phyloP scores from a whole-genome alignment of 1,284 basidiomycete species.

The Inonotus hispidus region DNA sequence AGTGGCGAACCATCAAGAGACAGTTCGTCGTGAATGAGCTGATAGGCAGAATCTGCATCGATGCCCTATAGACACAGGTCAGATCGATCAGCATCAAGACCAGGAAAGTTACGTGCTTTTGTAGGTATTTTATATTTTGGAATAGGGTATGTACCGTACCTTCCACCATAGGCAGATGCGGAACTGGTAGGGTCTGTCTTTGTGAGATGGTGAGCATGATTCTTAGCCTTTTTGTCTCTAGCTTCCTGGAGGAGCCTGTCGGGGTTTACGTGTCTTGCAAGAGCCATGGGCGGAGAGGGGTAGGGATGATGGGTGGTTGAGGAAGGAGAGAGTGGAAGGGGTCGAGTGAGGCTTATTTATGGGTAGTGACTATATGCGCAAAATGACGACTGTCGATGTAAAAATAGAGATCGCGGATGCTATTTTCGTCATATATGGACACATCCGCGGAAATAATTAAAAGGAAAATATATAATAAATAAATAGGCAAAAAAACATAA shows the following conservation, averaged over 20 bases:
- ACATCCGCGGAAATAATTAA: neutral
- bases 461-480: neutral
- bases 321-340: neutral
- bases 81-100: neutral
- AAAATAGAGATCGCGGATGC: neutral
- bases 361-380: conserved; percentile 9
- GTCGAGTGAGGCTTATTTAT: too few species aligned
- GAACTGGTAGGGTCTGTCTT: conserved; percentile 30
- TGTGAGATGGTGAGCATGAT: conserved; percentile 34
- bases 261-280: conserved; percentile 62
- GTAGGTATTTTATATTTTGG: conserved; percentile 65
- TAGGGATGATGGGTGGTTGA: conserved; percentile 19
- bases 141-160: conserved; percentile 57
- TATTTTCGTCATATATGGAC: neutral
- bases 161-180: conserved; percentile 51
- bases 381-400: neutral
- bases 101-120: conserved; percentile 34
- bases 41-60: conserved; percentile 58
- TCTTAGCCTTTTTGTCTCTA: conserved; percentile 34
- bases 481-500: too few species aligned
- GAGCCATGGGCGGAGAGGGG: conserved; percentile 35
- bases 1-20: conserved; percentile 73
- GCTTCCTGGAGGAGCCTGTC: conserved; percentile 53
- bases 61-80: conserved; percentile 37
- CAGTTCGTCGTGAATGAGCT: conserved; percentile 83